phyloP scores from a whole-genome alignment of 192 early-diverging fungal species.

The Dissophora globulifera region DNA sequence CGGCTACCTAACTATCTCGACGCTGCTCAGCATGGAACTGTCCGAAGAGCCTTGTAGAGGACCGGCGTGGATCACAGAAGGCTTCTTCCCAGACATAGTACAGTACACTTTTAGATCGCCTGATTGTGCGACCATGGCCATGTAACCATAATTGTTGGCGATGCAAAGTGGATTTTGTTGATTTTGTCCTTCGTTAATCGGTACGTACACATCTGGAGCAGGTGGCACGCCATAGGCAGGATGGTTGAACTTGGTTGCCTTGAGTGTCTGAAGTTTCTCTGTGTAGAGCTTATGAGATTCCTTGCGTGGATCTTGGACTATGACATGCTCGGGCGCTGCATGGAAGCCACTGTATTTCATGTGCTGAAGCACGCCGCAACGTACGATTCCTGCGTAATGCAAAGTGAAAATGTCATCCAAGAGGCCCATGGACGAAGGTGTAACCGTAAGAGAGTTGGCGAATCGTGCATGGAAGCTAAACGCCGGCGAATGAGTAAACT shows the following conservation, averaged over 20 bases:
- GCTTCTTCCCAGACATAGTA: conserved; percentile 10
- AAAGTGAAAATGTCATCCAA: conserved; percentile 41
- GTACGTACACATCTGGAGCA: conserved; percentile 8
- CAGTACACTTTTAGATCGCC: conserved; percentile 58
- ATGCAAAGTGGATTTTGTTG: conserved; percentile 60
- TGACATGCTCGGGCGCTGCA: too few species aligned
- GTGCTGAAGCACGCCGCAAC: conserved; percentile 47
- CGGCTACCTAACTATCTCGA: conserved; percentile 40
- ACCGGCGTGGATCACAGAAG: conserved; percentile 10
- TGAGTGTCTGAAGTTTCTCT: conserved; percentile 11
- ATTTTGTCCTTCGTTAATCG: background rate
- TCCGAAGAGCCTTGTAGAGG: background rate
- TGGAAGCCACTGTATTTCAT: too few species aligned
- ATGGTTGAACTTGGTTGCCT: conserved; percentile 35
- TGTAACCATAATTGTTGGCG: conserved; percentile 57
- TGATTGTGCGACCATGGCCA: conserved; percentile 55
- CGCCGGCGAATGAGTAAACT: conserved; percentile 39
- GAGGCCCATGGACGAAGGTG: conserved; percentile 34
- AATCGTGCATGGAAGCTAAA: conserved; percentile 21
- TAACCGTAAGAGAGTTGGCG: conserved; percentile 36
- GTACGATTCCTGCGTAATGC: conserved; percentile 8
- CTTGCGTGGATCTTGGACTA: too few species aligned
- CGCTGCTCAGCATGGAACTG: conserved; percentile 25
- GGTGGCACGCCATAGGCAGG: conserved; percentile 17
- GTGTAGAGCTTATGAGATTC: conserved; percentile 6